These are phyloP conservation scores for Pythium phragmiticola DNA, from an alignment of 352 stramenopile species.

Conservation along the genomic window DNA sequence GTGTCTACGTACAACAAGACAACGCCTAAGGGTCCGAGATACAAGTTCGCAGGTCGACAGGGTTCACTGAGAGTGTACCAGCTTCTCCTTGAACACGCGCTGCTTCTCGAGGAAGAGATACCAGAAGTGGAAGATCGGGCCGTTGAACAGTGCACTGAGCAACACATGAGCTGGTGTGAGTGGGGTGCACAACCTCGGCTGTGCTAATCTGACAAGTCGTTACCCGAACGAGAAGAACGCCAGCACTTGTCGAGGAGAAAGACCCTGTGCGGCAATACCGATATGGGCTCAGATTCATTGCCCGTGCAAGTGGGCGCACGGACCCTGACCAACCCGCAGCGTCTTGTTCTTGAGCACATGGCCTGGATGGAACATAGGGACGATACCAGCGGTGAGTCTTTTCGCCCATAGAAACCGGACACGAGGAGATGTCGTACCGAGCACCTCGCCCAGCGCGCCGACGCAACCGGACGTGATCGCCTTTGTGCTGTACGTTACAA, in stretches of 20 bases:
- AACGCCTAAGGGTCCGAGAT: not conserved
- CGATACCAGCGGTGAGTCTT: not conserved
- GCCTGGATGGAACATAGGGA: slow-evolving; percentile 30
- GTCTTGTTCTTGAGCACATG: slow-evolving; percentile 73
- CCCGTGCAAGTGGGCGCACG: not conserved
- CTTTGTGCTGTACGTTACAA: slow-evolving; percentile 47
- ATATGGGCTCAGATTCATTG: not conserved
- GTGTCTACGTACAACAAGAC: slow-evolving; percentile 31
- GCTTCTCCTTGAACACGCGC: slow-evolving; percentile 56
- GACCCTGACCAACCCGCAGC: slow-evolving; percentile 35
- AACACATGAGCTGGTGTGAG: too few relatives aligned
- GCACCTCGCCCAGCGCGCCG: slow-evolving; percentile 60
- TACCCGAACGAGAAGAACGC: slow-evolving; percentile 74
- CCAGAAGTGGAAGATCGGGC: slow-evolving; percentile 66
- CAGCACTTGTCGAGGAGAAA: slow-evolving; percentile 63
- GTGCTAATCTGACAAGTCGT: too few relatives aligned
- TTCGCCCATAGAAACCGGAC: not conserved
- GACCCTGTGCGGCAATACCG: slow-evolving; percentile 28
- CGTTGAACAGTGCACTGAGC: slow-evolving; percentile 48
- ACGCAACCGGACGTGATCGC: slow-evolving; percentile 59
- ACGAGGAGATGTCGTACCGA: slow-evolving; percentile 36
- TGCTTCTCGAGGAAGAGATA: slow-evolving; percentile 69
- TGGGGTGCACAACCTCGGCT: too few relatives aligned
- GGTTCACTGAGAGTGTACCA: slow-evolving; percentile 31
- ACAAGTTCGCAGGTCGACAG: too few relatives aligned